Evolutionary conservation across 2,329 filamentous ascomycete species (phyloP).

Genomic region (Blastomyces percursus): DNA sequence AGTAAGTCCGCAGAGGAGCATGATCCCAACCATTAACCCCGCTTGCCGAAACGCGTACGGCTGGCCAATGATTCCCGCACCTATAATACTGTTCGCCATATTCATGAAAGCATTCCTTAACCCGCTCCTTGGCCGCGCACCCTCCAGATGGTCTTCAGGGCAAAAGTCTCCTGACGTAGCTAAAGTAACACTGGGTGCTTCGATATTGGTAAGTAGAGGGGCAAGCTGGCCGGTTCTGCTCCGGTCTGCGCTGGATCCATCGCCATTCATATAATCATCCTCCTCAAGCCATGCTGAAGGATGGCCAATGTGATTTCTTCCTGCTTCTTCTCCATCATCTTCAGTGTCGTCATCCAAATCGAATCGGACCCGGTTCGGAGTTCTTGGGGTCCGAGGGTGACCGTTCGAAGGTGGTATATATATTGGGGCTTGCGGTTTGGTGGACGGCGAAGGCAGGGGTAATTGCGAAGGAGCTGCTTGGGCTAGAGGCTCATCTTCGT

Average conservation of each 20-base stretch:
- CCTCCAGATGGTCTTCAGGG: constrained; percentile 49
- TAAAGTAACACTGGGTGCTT: constrained; percentile 67
- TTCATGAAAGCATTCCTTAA: constrained; percentile 94
- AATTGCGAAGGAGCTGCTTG: constrained; percentile 18
- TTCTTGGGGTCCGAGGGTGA: constrained; percentile 51
- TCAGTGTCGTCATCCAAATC: constrained; percentile 37
- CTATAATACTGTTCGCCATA: constrained; percentile 98
- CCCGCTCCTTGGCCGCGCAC: constrained; percentile 67
- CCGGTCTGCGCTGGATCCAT: constrained; percentile 27
- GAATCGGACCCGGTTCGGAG: constrained; percentile 65
- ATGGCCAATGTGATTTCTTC: constrained; percentile 23
- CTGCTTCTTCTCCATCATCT: constrained; percentile 21
- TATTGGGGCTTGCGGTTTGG: constrained; percentile 33
- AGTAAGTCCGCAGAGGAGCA: constrained; percentile 69
- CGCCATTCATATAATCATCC: constrained; percentile 47
- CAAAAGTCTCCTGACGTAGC: constrained; percentile 49
- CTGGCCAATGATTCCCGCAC: constrained; percentile 64
- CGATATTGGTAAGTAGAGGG: constrained; percentile 70
- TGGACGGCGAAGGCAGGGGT: constrained; percentile 14
- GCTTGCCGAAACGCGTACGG: constrained; percentile 95
- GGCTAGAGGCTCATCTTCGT: constrained; percentile 22
- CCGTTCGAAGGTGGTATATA: constrained; percentile 31
- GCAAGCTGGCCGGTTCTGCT: constrained; percentile 41
- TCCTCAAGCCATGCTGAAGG: constrained; percentile 41
- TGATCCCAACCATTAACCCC: constrained; percentile 66